Conservation (phyloP, 768 basidiomycete genomes). For the Paxillus ammoniavirescens region DNA sequence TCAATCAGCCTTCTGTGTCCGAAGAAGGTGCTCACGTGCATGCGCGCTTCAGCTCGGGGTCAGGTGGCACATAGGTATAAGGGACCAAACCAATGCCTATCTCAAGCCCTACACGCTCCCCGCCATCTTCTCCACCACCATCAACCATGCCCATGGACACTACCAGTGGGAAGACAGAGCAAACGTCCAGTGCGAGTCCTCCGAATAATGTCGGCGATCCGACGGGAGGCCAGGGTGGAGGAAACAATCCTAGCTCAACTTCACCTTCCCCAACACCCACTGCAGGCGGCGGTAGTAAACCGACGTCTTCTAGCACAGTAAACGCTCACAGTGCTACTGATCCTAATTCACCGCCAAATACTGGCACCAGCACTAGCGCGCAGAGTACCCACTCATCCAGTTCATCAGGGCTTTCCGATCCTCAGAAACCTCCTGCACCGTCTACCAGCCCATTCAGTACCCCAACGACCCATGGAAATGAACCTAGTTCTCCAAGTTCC, state of each 20-base stretch:
- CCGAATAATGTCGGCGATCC: neutral
- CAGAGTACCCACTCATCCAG: neutral
- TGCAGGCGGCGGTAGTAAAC: neutral
- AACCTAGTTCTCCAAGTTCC: neutral
- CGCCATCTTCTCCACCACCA: neutral
- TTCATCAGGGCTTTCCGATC: neutral
- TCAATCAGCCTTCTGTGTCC: neutral
- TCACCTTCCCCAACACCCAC: neutral
- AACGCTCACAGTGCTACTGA: neutral
- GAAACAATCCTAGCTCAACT: neutral
- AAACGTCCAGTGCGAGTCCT: neutral
- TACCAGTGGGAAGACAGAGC: neutral
- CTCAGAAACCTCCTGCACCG: neutral
- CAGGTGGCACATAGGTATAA: constrained; percentile 4
- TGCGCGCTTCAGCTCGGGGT: neutral
- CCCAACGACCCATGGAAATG: neutral
- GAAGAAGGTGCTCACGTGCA: neutral
- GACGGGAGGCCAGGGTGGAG: neutral
- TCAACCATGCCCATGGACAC: neutral
- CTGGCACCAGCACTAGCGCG: neutral
- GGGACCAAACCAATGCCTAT: neutral
- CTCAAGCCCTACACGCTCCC: neutral
- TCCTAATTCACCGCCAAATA: neutral
- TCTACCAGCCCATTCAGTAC: neutral
- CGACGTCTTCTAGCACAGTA: neutral